A percentile compares a stretch with the other conserved stretches of the same genome.
phyloP scores from a whole-genome alignment of 345 rosid species.

The Camelina neglecta region DNA sequence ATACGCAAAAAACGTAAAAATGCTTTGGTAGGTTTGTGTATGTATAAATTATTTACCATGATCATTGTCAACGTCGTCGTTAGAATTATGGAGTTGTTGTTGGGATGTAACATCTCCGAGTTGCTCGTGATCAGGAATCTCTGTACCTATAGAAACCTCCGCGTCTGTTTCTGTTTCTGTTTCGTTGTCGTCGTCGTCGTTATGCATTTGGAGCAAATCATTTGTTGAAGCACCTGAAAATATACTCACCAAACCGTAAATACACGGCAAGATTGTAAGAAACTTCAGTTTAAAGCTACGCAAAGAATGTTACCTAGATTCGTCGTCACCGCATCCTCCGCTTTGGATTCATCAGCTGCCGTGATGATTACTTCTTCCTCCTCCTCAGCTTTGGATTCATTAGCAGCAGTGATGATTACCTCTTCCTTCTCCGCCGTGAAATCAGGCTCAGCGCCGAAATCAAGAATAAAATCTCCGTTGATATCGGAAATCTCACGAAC shows the following conservation, averaged over 20 bases:
- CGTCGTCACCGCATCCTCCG: constrained; percentile 15
- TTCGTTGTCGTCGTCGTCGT: constrained; percentile 33
- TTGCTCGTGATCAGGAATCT: constrained; percentile 81
- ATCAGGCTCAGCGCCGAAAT: constrained; percentile 57
- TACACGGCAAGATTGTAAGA: background rate
- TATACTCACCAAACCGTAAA: background rate
- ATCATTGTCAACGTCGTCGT: background rate
- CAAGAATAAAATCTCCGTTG: constrained; percentile 73
- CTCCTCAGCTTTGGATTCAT: constrained; percentile 40
- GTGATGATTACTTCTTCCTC: constrained; percentile 35
- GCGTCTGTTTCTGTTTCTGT: constrained; percentile 53
- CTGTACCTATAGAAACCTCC: constrained; percentile 83
- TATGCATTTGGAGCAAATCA: constrained; percentile 48
- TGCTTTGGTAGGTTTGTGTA: background rate
- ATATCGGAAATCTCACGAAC: constrained; percentile 50
- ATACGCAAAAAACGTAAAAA: no score
- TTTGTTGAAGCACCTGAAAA: constrained; percentile 35
- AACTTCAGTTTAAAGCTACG: background rate
- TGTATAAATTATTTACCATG: constrained; percentile 27
- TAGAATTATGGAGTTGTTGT: constrained; percentile 41
- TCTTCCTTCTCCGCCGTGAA: constrained; percentile 45
- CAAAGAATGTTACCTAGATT: constrained; percentile 28
- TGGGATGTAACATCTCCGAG: constrained; percentile 51
- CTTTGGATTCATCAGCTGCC: constrained; percentile 37
- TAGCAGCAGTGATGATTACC: constrained; percentile 9